Conservation (phyloP, 805 yeast genomes). For the Candida jianshihensis region DNA sequence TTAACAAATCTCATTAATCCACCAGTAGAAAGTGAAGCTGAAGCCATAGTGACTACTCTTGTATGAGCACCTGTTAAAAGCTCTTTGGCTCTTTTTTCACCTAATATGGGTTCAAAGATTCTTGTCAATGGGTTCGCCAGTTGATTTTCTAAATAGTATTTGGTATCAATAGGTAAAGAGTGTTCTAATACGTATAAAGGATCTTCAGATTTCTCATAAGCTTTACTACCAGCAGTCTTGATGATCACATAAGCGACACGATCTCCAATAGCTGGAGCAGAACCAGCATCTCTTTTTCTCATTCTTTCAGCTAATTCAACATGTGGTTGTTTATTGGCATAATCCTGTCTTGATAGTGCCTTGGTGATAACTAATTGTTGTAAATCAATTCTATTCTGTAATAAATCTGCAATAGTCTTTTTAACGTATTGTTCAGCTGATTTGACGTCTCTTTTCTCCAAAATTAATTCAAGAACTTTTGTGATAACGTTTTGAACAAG, state of each 20-base stretch:
- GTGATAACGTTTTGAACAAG: conserved; percentile 93
- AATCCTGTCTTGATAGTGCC: conserved; percentile 78
- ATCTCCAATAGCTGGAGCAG: conserved; percentile 95
- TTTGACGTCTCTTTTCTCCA: conserved; percentile 80
- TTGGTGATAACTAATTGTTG: conserved; percentile 92
- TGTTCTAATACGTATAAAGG: conserved; percentile 90
- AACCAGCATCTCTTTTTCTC: conserved; percentile 94
- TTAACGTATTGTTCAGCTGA: conserved; percentile 84
- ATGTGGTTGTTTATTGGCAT: conserved; percentile 95
- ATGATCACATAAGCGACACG: conserved; percentile 96
- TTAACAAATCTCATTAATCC: conserved; percentile 90
- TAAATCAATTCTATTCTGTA: conserved; percentile 88
- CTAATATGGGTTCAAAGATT: conserved; percentile 91
- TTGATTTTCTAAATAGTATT: conserved; percentile 89
- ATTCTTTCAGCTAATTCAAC: conserved; percentile 93
- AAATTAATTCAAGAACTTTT: conserved; percentile 73
- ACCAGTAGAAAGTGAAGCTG: conserved; percentile 40
- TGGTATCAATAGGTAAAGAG: conserved; percentile 89
- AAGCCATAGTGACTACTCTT: conserved; percentile 55
- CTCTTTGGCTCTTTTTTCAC: conserved; percentile 75
- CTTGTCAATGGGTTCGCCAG: conserved; percentile 87
- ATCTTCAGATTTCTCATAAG: conserved; percentile 95
- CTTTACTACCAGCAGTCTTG: conserved; percentile 69
- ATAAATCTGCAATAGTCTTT: conserved; percentile 77
- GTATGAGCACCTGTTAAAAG: conserved; percentile 82